A percentile compares a stretch with the other conserved stretches of the same genome.
Evolutionary conservation across 2,329 filamentous ascomycete genomes (phyloP).

Genomic region (Claviceps capensis): DNA sequence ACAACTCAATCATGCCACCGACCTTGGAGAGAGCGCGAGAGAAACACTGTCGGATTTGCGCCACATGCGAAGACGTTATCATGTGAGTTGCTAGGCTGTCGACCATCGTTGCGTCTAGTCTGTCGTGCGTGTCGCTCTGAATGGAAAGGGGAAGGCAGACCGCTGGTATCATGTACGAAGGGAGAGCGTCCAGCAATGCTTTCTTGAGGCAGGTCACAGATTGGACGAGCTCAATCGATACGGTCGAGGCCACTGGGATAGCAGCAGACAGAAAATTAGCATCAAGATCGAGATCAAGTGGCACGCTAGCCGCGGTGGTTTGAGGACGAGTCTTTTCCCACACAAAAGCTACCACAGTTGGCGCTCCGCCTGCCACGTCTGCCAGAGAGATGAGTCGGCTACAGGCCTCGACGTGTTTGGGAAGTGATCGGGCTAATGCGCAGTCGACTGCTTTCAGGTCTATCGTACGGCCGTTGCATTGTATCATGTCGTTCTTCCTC

Average conservation of each 20-base stretch:
- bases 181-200: slow-evolving; percentile 13
- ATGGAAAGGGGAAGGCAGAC: not conserved
- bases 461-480: slow-evolving; percentile 13
- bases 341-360: not conserved
- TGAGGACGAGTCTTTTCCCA: not conserved
- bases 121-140: not conserved
- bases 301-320: not conserved
- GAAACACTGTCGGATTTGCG: not conserved
- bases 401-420: slow-evolving; percentile 3
- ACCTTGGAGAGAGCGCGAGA: not conserved
- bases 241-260: slow-evolving; percentile 6
- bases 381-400: slow-evolving; percentile 11
- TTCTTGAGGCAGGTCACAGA: slow-evolving; percentile 13
- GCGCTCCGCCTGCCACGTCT: slow-evolving; percentile 4
- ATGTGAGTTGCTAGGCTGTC: slow-evolving; percentile 23
- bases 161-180: slow-evolving; percentile 13
- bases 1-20: not conserved
- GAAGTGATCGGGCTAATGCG: slow-evolving; percentile 12
- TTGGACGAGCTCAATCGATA: slow-evolving; percentile 10
- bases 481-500: slow-evolving; percentile 11
- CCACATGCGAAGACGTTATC: not conserved
- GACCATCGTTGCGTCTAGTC: slow-evolving; percentile 22
- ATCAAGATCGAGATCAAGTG: slow-evolving; percentile 5
- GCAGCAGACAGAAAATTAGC: not conserved
- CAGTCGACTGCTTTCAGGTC: slow-evolving; percentile 12